These are phyloP conservation scores for Kazachstania sp. DNA, from an alignment of 1,139 yeast genomes.

Conservation along the genomic window DNA sequence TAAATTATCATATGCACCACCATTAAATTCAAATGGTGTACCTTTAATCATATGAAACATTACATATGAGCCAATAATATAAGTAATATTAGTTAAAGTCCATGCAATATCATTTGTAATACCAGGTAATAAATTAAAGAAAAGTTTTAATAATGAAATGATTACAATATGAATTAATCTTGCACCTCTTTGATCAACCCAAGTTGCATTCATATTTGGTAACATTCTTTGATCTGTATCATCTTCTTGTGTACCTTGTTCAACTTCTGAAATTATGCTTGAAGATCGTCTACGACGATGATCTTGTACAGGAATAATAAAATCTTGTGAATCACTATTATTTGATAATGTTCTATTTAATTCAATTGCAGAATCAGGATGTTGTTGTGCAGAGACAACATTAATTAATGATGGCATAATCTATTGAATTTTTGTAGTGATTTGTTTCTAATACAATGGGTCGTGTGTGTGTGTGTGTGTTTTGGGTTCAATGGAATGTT, in stretches of 20 bases:
- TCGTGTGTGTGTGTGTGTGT: too few relatives aligned
- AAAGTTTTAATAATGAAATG: constrained; percentile 60
- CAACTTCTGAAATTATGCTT: constrained; percentile 74
- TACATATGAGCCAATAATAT: constrained; percentile 71
- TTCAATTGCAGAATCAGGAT: background rate
- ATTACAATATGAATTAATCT: constrained; percentile 89
- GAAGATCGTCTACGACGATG: constrained; percentile 50
- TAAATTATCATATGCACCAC: constrained; percentile 90
- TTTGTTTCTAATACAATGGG: too few relatives aligned
- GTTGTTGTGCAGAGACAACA: background rate
- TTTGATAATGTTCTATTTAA: background rate
- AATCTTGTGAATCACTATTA: background rate
- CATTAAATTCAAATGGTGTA: constrained; percentile 91
- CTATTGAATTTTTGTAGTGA: too few relatives aligned
- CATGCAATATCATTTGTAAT: constrained; percentile 56
- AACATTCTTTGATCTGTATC: constrained; percentile 84
- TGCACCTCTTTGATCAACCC: constrained; percentile 95
- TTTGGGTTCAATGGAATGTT: too few relatives aligned
- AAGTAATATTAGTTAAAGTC: constrained; percentile 9
- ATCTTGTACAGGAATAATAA: constrained; percentile 15
- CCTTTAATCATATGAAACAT: constrained; percentile 98
- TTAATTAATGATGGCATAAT: background rate
- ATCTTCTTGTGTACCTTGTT: constrained; percentile 86
- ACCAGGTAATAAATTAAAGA: constrained; percentile 69
- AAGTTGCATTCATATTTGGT: constrained; percentile 86